Percentiles rank a stretch among this genome's conserved stretches.
These are phyloP conservation scores for Amorphotheca resinae DNA, from an alignment of 495 filamentous ascomycete genomes.

Conservation along the genomic window DNA sequence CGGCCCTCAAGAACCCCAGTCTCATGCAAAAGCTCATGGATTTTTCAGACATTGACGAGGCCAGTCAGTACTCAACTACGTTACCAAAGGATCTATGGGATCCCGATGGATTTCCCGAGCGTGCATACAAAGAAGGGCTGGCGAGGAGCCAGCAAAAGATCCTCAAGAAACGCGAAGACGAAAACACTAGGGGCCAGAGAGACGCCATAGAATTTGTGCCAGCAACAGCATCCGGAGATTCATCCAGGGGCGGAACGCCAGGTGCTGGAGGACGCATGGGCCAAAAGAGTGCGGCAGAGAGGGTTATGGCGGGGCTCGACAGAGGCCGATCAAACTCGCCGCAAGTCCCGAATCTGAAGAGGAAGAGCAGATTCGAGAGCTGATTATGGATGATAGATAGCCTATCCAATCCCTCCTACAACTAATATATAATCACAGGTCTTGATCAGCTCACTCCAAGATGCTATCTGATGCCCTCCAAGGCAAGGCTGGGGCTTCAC, in stretches of 20 bases:
- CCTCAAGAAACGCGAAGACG: slow-evolving; percentile 45
- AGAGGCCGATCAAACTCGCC: slow-evolving; percentile 23
- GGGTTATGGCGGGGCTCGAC: slow-evolving; percentile 27
- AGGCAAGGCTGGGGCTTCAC: slow-evolving; percentile 5
- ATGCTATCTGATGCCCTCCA: neutral
- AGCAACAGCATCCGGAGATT: slow-evolving; percentile 22
- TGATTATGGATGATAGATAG: slow-evolving; percentile 21
- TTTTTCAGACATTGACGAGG: slow-evolving; percentile 60
- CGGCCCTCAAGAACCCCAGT: slow-evolving; percentile 68
- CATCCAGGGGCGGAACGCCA: slow-evolving; percentile 15
- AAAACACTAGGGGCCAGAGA: slow-evolving; percentile 38
- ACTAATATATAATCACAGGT: neutral
- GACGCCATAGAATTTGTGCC: slow-evolving; percentile 69
- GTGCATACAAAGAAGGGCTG: slow-evolving; percentile 65
- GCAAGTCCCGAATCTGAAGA: slow-evolving; percentile 22
- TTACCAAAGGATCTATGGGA: slow-evolving; percentile 57
- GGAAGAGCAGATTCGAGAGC: slow-evolving; percentile 36
- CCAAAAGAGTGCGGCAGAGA: slow-evolving; percentile 29
- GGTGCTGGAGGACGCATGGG: slow-evolving; percentile 17
- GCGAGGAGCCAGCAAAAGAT: slow-evolving; percentile 49
- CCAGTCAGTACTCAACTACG: slow-evolving; percentile 64
- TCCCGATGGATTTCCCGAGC: slow-evolving; percentile 48
- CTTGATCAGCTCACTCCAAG: neutral
- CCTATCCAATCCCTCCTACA: neutral
- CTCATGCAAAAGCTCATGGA: slow-evolving; percentile 66